Evolutionary conservation across 495 filamentous ascomycete genomes (phyloP), one percentile per base, ranked within the genome.

Genomic region (Tirmania nivea): DNA sequence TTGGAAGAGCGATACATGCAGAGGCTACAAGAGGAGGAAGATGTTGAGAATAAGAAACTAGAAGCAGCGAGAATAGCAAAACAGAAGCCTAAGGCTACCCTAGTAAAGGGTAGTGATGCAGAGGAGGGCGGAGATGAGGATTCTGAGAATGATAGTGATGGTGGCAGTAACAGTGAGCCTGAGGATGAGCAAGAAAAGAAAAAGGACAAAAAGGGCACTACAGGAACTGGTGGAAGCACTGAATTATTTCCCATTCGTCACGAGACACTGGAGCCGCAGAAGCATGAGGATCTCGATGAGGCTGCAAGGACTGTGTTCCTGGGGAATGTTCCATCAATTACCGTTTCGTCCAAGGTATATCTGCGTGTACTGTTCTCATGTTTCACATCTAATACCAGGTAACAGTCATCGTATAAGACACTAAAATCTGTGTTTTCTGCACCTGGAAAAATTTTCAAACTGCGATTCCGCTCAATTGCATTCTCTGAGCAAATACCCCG

Each of bases 401-500:
- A 35, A 45, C 20, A 62, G 60, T 31, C 56, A 6, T 52, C 61
- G 36, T 64, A 62, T 34, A 65, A 64, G 50, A 55, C 55, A 55
- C 69, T 79, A 55, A 66, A 70, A 49, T 71, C 74, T 8, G 62
- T 73, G 52, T 61, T 78, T 42, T 52, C 50, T 52, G 54, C 65
- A 11, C 61, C 69, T 0, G 83, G 87, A 66, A 86, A 84, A 61
- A 69, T 96, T 19, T 79, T 90, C 57, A 90, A 86, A 2, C 71
- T 99, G 54, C 84, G 92, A 12, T 99, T 96, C 71, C 83, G 92
- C 50, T 94, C 87, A 25, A 84, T 84, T 16, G 80, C 92, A 2
- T 95, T 86, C 66, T 71, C 78, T 3, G 75, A 73, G 45, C 74
- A 75, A n/a, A 71, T 93, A 16, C 90, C 90, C 20, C 93, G 88